Evolutionary conservation across 805 yeast genomes (phyloP), one percentile per base, ranked within the genome.

Genomic region (Candida tallmaniae): DNA sequence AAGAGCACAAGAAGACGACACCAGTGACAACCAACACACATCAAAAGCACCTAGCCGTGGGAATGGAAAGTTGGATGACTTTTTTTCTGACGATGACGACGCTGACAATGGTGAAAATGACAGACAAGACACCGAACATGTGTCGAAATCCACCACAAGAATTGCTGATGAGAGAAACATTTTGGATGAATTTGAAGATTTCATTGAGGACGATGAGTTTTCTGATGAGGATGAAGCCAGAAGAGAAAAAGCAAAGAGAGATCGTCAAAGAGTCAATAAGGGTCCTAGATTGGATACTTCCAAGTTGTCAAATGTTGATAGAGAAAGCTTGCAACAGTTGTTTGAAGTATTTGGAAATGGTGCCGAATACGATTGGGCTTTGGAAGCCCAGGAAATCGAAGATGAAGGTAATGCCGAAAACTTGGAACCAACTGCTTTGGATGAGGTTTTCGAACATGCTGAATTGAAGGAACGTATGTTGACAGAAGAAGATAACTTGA

Each of bases 271-370:
- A 32, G 52, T 56, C 12, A 52, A 52, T 39, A 46, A 53, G 38
- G 67, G 65, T 3, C 70, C 70, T 16, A 54, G 73, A 47, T 62
- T 77, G 56, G 73, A 74, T 47, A 76, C 83, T 9, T 66, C 78
- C 4, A 76, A 76, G 46, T 64, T 77, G 26, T 69, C 81, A 1
- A 75, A 42, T 73, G 85, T 50, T 63, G 96, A 93, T 48, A 81
- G 93, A 36, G 97, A 93, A 50, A 85, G 86, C 55, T 75, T 90
- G 44, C 93, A 87, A 51, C 97, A 90, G 58, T 75, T 93, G 53
- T 88, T 80, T 51, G 98, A 93, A 56, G 86, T 93, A 10, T 93
- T 93, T 55, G 98, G 98, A 45, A 94, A 88, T 57, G 98, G 98
- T 33, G 88, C 80, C 44, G 97, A 90, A 52, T 93, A 93, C 59